phyloP scores from a whole-genome alignment of 495 filamentous ascomycete genomes.

The Thozetella sp. region DNA sequence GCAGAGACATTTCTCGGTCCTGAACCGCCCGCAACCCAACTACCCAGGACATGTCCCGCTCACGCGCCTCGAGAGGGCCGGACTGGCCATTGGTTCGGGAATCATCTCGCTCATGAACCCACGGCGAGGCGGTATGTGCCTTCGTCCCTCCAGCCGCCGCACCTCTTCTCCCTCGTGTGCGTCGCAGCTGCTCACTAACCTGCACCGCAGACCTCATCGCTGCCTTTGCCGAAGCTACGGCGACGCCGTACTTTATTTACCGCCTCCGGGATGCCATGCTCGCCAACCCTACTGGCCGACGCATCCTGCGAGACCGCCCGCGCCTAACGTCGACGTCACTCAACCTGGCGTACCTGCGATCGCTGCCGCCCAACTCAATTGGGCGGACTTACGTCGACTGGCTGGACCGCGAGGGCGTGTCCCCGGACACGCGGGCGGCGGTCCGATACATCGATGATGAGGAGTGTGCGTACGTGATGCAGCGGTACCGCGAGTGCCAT shows the following conservation, averaged over 20 bases:
- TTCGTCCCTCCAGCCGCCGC: background rate
- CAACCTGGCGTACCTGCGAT: constrained; percentile 67
- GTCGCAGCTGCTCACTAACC: constrained; percentile 2
- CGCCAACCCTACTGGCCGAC: constrained; percentile 75
- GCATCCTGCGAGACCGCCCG: constrained; percentile 88
- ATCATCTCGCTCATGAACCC: constrained; percentile 79
- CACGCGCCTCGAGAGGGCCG: constrained; percentile 71
- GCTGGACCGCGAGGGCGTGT: constrained; percentile 91
- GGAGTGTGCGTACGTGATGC: constrained; percentile 98
- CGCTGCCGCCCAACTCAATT: constrained; percentile 72
- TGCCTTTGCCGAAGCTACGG: constrained; percentile 88
- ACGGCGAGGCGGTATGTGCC: constrained; percentile 68
- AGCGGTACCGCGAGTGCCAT: constrained; percentile 95
- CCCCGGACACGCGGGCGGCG: constrained; percentile 79
- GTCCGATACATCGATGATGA: constrained; percentile 92
- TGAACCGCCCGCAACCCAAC: constrained; percentile 78
- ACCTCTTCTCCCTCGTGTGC: too few species aligned
- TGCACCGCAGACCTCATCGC: constrained; percentile 79
- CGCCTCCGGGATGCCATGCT: constrained; percentile 94
- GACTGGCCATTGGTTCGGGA: constrained; percentile 82
- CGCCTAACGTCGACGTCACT: constrained; percentile 83
- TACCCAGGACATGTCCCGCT: constrained; percentile 95
- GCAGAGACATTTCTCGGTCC: constrained; percentile 64
- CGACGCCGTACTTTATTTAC: constrained; percentile 93
- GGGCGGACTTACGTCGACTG: constrained; percentile 84